Evolutionary conservation across 768 basidiomycete species (phyloP), one percentile per base, ranked within the genome.

Genomic region (Russula griseocarnosa): DNA sequence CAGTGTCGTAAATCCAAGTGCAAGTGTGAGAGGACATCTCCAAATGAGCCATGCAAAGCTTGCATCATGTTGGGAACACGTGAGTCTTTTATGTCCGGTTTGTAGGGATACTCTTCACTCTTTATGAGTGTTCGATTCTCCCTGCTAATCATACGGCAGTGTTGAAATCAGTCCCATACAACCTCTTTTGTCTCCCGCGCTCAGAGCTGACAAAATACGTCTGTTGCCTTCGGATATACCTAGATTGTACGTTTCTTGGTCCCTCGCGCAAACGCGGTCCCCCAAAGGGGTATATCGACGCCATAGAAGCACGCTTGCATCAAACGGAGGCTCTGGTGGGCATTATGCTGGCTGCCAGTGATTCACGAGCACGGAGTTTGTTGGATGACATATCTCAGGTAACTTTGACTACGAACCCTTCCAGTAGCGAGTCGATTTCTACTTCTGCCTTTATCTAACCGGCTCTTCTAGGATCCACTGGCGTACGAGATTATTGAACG

Each of bases 281-380:
- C 3, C 90, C 91, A n/a, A 92, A 92, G 71, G 93, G 93, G 1
- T 96, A 96, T 78, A 94, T 96, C 71, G 92, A 95, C 70, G 92
- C 92, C 32, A 93, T 96, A 69, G 93, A 96, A 75, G 89, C 90
- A 16, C 84, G 92, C 16, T 77, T 96, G 6, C 94, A 96, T 69
- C 91, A 95, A 71, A 91, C 92, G 20, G 93, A 96, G 73, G 93
- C 93, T 0, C 79, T 96, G 47, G 79, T 96, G 32, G 94, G 92
- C 58, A 88, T 93, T 62, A 77, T 95, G 58, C 78, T 94, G 44
- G 79, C 86, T 40, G 79, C 82, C 38, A 69, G 60, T 20, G 75
- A 76, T 58, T 63, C 66, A 24, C 70, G 76, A 8, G 80, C 80
- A 1, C 71, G 73, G 52, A 66, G 74, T 24, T 69, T 82, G 13